These are phyloP conservation scores for Bipolaris oryzae DNA, from an alignment of 2,329 filamentous ascomycete genomes.

Conservation along the genomic window DNA sequence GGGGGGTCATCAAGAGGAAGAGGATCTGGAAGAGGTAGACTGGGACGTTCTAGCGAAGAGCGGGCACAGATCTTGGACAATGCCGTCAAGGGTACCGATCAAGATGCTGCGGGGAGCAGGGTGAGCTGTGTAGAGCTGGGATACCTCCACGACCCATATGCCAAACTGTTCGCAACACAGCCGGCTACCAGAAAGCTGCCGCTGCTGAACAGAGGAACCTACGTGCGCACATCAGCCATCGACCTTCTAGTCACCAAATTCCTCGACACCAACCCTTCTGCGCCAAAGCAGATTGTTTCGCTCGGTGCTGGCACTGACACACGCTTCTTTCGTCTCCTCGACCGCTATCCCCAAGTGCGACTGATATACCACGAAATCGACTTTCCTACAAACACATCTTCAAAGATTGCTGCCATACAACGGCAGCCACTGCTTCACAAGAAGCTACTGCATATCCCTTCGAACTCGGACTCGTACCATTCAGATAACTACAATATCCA, in stretches of 20 bases:
- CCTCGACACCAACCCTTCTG: conserved; percentile 54
- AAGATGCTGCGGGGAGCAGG: conserved; percentile 86
- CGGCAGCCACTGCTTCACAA: conserved; percentile 37
- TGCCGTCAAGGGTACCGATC: conserved; percentile 86
- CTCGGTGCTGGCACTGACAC: conserved; percentile 95
- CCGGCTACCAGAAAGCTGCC: conserved; percentile 71
- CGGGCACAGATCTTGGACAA: conserved; percentile 64
- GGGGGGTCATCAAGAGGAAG: conserved; percentile 56
- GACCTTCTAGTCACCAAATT: conserved; percentile 78
- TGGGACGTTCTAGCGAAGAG: conserved; percentile 33
- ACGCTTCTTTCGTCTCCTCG: conserved; percentile 76
- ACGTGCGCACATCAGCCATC: conserved; percentile 83
- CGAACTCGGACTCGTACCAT: conserved; percentile 50
- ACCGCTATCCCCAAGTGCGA: conserved; percentile 49
- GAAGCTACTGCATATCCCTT: conserved; percentile 30
- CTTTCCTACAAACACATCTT: conserved; percentile 74
- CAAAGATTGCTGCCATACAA: conserved; percentile 62
- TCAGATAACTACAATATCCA: conserved; percentile 61
- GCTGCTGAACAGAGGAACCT: conserved; percentile 97
- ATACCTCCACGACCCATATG: conserved; percentile 84
- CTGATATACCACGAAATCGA: conserved; percentile 92
- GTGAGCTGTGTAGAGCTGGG: conserved; percentile 85
- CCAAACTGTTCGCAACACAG: conserved; percentile 68
- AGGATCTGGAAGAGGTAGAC: conserved; percentile 49
- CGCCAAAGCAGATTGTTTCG: conserved; percentile 79